Evolutionary conservation across 2,329 filamentous ascomycete genomes (phyloP).

Genomic region (Dactylellina drechsleri): DNA sequence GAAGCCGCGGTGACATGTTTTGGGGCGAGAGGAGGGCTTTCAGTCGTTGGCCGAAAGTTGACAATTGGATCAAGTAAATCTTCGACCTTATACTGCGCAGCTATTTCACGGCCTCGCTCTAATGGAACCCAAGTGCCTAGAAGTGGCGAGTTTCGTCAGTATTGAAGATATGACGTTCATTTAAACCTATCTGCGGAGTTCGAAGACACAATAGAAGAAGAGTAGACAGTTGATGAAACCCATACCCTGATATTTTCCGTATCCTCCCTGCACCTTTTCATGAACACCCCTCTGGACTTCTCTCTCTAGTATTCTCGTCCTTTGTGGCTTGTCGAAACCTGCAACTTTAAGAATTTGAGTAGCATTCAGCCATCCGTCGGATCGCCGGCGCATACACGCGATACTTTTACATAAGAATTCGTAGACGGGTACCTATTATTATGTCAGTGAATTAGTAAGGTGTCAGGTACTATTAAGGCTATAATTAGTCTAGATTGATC

Average conservation of each 20-base stretch:
- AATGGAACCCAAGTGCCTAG: constrained; percentile 95
- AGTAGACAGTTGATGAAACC: no score
- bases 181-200: neutral
- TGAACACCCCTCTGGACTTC: constrained; percentile 97
- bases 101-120: constrained; percentile 79
- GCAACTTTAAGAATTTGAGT: constrained; percentile 98
- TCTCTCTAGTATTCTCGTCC: constrained; percentile 92
- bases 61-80: constrained; percentile 88
- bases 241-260: constrained; percentile 95
- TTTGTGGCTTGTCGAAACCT: constrained; percentile 94
- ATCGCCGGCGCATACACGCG: constrained; percentile 85
- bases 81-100: constrained; percentile 85
- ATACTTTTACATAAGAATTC: constrained; percentile 85
- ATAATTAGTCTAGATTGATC: neutral
- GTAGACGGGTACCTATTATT: constrained; percentile 84
- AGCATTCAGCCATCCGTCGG: constrained; percentile 99
- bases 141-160: neutral
- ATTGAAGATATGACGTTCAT: no score
- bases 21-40: constrained; percentile 90
- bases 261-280: constrained; percentile 97
- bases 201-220: neutral
- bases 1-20: constrained; percentile 79
- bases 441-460: constrained; percentile 22
- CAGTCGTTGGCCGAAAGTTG: constrained; percentile 83
- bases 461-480: no score